These are phyloP conservation scores for Cytospora piceicola DNA, from an alignment of 2,329 filamentous ascomycete genomes.

Conservation along the genomic window DNA sequence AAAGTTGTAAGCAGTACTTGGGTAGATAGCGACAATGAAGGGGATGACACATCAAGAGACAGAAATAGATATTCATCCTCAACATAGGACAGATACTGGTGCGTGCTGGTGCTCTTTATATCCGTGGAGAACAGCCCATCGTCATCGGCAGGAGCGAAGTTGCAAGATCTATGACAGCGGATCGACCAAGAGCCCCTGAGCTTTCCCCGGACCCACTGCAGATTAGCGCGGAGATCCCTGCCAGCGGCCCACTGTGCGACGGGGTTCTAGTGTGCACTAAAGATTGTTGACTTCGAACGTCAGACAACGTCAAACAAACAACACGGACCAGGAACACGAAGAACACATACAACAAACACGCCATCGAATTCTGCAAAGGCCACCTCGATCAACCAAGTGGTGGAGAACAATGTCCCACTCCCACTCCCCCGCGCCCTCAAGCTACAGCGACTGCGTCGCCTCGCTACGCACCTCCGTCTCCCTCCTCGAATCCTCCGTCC, in stretches of 20 bases:
- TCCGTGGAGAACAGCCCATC: background rate
- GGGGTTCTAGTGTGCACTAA: background rate
- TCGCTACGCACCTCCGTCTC: conserved; percentile 63
- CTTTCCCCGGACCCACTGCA: conserved; percentile 21
- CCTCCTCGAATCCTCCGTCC: conserved; percentile 63
- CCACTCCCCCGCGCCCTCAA: conserved; percentile 31
- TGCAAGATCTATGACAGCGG: background rate
- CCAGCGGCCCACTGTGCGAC: background rate
- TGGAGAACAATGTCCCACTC: conserved; percentile 19
- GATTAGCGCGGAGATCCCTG: conserved; percentile 13
- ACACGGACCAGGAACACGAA: background rate
- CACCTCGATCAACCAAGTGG: too few species aligned
- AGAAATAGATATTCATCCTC: background rate
- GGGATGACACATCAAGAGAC: background rate
- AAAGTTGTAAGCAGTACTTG: background rate
- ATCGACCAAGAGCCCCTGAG: conserved; percentile 7
- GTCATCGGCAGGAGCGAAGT: background rate
- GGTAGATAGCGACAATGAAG: background rate
- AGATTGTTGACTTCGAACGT: conserved; percentile 2
- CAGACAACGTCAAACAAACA: background rate
- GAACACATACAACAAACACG: background rate
- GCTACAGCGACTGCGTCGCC: conserved; percentile 62
- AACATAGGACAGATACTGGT: background rate
- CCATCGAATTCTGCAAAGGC: background rate
- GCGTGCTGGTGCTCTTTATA: background rate